A percentile compares a stretch with the other conserved stretches of the same genome.
phyloP scores from a whole-genome alignment of 2,329 filamentous ascomycete species.

The Fusarium mangiferae region DNA sequence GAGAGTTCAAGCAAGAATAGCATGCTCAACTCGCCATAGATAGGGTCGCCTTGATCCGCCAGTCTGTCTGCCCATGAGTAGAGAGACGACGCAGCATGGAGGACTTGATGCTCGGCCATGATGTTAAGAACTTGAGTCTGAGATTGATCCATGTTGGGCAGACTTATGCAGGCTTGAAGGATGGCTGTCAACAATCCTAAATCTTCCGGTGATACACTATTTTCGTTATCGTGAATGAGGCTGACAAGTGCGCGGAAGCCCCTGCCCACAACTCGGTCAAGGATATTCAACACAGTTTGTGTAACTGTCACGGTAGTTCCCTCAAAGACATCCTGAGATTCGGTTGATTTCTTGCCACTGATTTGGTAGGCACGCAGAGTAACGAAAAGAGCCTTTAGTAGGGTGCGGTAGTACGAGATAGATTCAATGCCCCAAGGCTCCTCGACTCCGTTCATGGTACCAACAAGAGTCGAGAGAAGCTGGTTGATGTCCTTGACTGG shows the following conservation, averaged over 20 bases:
- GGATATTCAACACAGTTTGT: conserved; percentile 78
- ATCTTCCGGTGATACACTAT: conserved; percentile 74
- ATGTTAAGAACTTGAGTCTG: conserved; percentile 77
- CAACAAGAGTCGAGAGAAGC: conserved; percentile 61
- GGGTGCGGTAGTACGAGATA: conserved; percentile 79
- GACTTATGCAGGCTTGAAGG: conserved; percentile 82
- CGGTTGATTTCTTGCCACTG: conserved; percentile 45
- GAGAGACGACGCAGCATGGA: conserved; percentile 84
- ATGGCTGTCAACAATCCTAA: conserved; percentile 89
- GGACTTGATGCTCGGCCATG: conserved; percentile 75
- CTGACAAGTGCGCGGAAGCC: conserved; percentile 85
- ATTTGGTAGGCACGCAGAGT: conserved; percentile 73
- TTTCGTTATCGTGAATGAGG: conserved; percentile 80
- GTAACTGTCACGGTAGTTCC: conserved; percentile 57
- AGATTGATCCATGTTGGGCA: conserved; percentile 79
- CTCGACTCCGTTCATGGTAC: conserved; percentile 63
- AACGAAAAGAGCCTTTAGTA: conserved; percentile 87
- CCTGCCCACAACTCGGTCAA: conserved; percentile 80
- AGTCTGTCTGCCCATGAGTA: conserved; percentile 95
- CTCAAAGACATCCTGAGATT: conserved; percentile 49
- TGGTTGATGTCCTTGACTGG: conserved; percentile 62
- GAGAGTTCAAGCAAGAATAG: conserved; percentile 91
- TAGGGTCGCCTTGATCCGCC: conserved; percentile 79
- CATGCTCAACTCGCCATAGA: conserved; percentile 93
- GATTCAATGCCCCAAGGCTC: conserved; percentile 64